phyloP scores from a whole-genome alignment of 2,329 filamentous ascomycete species.

The Penicillium polonicum region DNA sequence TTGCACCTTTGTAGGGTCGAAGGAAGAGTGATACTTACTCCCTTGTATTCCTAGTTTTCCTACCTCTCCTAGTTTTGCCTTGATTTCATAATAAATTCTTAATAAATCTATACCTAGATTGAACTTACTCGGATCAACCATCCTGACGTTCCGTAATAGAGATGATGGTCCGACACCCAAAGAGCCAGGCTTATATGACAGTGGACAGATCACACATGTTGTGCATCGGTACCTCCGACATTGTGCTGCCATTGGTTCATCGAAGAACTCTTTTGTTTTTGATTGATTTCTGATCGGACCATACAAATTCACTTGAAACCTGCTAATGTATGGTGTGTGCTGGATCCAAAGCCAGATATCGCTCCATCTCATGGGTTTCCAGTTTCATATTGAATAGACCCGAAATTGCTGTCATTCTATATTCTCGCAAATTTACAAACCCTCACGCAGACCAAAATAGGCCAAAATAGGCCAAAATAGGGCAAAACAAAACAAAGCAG shows the following conservation, averaged over 20 bases:
- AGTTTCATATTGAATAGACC: neutral
- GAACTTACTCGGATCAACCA: neutral
- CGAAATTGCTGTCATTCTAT: too few relatives aligned
- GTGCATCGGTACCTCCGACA: neutral
- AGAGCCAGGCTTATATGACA: slow-evolving; percentile 9
- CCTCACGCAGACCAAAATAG: too few relatives aligned
- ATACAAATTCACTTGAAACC: slow-evolving; percentile 3
- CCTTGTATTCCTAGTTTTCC: neutral
- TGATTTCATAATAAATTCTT: neutral
- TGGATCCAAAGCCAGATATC: neutral
- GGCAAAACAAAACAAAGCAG: neutral
- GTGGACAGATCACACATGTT: slow-evolving; percentile 24
- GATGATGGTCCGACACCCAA: neutral
- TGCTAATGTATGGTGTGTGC: neutral
- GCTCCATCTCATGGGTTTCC: neutral
- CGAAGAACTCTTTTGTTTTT: neutral
- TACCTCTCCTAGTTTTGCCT: neutral
- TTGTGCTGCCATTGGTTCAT: slow-evolving; percentile 12
- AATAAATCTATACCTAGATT: neutral
- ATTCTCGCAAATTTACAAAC: too few relatives aligned
- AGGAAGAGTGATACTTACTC: neutral
- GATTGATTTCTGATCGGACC: neutral
- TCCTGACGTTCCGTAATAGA: neutral
- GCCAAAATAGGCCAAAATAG: neutral
- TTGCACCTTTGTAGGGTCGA: neutral